Evolutionary conservation across 352 stramenopile species (phyloP).

Genomic region (Blastocystis hominis): DNA sequence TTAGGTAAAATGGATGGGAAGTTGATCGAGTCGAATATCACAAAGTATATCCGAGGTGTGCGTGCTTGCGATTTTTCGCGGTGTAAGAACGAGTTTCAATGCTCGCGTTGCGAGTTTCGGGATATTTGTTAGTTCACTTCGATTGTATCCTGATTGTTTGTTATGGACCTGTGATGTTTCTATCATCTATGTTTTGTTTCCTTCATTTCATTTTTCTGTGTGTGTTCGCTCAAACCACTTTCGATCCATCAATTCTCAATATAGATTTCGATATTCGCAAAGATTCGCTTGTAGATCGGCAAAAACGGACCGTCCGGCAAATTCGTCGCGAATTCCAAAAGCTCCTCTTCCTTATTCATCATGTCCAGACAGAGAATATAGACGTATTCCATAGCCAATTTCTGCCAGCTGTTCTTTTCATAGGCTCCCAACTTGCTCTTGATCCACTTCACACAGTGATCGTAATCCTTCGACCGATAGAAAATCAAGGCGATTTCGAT

Average conservation of each 20-base stretch:
- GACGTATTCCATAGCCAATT: background rate
- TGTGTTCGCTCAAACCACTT: background rate
- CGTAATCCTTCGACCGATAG: background rate
- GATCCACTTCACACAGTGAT: background rate
- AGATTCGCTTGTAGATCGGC: background rate
- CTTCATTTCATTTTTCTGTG: background rate
- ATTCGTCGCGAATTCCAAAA: background rate
- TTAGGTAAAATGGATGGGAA: background rate
- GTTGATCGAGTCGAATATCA: background rate
- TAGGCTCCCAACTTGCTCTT: background rate
- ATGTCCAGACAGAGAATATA: background rate
- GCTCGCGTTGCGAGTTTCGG: constrained; percentile 32
- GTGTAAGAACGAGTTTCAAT: constrained; percentile 3
- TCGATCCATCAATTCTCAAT: background rate
- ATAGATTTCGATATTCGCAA: background rate
- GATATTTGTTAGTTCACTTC: background rate
- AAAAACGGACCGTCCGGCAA: background rate
- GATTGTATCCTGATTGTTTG: background rate
- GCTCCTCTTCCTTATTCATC: background rate
- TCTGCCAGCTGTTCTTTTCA: background rate
- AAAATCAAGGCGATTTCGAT: constrained; percentile 11
- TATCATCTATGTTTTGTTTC: background rate
- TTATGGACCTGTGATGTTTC: background rate
- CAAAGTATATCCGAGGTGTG: background rate
- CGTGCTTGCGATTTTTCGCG: background rate